Evolutionary conservation across 78 protist genomes (phyloP), one percentile per base, ranked within the genome.

Genomic region (Cavenderia fasciculata): DNA sequence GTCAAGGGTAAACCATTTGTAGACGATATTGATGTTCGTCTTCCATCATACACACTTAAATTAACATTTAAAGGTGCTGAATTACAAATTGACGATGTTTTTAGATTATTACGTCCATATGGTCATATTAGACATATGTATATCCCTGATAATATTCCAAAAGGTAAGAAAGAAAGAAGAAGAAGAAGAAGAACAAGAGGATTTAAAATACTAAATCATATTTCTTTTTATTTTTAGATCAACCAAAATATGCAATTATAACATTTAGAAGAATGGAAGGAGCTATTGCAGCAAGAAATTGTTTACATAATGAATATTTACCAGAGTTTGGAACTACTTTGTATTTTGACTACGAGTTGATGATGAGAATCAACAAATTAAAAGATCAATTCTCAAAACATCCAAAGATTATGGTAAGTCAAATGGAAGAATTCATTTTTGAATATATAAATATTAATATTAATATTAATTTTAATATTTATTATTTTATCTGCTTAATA

Each of bases 341-440:
- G 41, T 49, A 62, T 52, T 56, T 82, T 31, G 90, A 82, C 23
- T 82, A 68, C 43, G 90, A 69, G 52, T 34, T 31, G 29, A 40
- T 68, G 57, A 61, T 82, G 70, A 52, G 66, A 14, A 82, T 82
- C 0, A 82, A 82, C 57, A 82, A 68, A 56, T n/a, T 82, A 11
- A 82, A 82, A 46, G 90, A 82, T 31, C 73, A 62, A 54, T 82
- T 82, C 68, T 38, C 78, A 40, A 82, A 82, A 33, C 90, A 82
- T 82, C 90, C 90, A 82, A 82, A 54, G 29, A 82, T 82, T 82
- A 82, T 82, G 90, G 72, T 63, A 63, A 21, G 36, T 21, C 14
- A n/a, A n/a, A n/a, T n/a, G n/a, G n/a, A n/a, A n/a, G n/a, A n/a
- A n/a, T n/a, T n/a, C n/a, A n/a, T n/a, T n/a, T n/a, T n/a, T n/a